Conservation (phyloP, 2,329 filamentous ascomycete species). For the Paecilomyces fulvus region DNA sequence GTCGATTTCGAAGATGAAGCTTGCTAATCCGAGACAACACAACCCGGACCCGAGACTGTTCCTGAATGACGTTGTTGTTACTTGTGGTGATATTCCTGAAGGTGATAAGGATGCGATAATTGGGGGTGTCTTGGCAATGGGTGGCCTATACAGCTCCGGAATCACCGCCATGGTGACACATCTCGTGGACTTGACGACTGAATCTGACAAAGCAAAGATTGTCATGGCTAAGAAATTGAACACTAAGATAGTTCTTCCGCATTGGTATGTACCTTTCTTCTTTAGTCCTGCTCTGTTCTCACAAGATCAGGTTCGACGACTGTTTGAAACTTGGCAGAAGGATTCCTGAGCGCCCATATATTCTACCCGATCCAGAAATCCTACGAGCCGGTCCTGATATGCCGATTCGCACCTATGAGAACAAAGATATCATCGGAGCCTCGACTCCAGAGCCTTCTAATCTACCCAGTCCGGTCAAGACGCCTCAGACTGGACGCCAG, state of each 20-base stretch:
- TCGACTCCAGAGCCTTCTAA: constrained; percentile 44
- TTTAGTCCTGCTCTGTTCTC: constrained; percentile 3
- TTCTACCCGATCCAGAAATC: constrained; percentile 77
- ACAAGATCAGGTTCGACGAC: constrained; percentile 70
- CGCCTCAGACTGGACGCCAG: constrained; percentile 35
- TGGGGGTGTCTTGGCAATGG: constrained; percentile 80
- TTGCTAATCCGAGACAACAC: constrained; percentile 71
- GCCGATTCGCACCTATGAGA: constrained; percentile 48
- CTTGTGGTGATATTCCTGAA: constrained; percentile 73
- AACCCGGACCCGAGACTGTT: constrained; percentile 88
- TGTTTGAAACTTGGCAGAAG: constrained; percentile 87
- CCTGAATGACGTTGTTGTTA: constrained; percentile 74
- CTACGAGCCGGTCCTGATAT: constrained; percentile 53
- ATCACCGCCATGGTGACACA: constrained; percentile 74
- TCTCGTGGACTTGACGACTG: constrained; percentile 70
- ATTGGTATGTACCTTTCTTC: constrained; percentile 56
- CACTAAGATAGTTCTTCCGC: constrained; percentile 80
- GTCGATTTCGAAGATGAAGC: constrained; percentile 60
- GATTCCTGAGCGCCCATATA: constrained; percentile 81
- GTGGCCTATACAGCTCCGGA: constrained; percentile 67
- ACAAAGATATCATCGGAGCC: constrained; percentile 59
- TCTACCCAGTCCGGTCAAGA: constrained; percentile 23
- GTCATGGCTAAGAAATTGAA: constrained; percentile 58
- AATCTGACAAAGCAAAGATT: constrained; percentile 56
- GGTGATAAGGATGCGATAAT: constrained; percentile 88